These are phyloP conservation scores for Taphrina confusa DNA, from an alignment of 1,139 yeast genomes.

Conservation along the genomic window DNA sequence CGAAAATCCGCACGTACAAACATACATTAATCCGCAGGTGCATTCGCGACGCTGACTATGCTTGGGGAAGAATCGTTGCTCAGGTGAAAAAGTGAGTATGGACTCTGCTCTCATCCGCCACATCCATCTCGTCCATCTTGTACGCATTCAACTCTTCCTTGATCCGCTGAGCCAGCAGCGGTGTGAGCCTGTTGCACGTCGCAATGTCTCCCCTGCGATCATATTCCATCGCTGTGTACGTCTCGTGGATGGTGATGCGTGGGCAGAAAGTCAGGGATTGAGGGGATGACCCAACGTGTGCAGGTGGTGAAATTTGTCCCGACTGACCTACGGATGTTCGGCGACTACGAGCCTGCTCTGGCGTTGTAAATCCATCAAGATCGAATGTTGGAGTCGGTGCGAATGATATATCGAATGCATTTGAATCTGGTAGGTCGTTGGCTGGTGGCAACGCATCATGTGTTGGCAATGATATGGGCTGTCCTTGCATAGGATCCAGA, in stretches of 20 bases:
- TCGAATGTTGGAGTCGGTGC: slow-evolving; percentile 14
- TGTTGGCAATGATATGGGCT: neutral
- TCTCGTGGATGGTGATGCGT: slow-evolving; percentile 79
- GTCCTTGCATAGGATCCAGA: neutral
- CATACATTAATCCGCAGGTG: too few relatives aligned
- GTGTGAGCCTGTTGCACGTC: slow-evolving; percentile 90
- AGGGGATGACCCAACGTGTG: neutral
- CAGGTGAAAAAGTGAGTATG: slow-evolving; percentile 28
- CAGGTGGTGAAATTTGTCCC: slow-evolving; percentile 10
- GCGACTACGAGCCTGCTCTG: neutral
- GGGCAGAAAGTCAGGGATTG: slow-evolving; percentile 68
- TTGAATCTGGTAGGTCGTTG: neutral
- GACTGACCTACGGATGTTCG: slow-evolving; percentile 10
- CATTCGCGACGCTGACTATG: neutral
- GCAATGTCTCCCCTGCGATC: slow-evolving; percentile 93
- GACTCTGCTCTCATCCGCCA: slow-evolving; percentile 48
- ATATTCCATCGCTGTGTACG: slow-evolving; percentile 79
- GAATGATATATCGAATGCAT: neutral
- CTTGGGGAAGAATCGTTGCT: neutral
- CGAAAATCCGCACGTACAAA: too few relatives aligned
- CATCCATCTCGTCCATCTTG: slow-evolving; percentile 71
- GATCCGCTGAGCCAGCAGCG: slow-evolving; percentile 81
- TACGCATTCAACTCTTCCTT: slow-evolving; percentile 80
- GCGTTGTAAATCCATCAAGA: slow-evolving; percentile 2
- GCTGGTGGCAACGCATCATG: slow-evolving; percentile 6